phyloP scores from a whole-genome alignment of 495 filamentous ascomycete species.

The Talaromyces liani region DNA sequence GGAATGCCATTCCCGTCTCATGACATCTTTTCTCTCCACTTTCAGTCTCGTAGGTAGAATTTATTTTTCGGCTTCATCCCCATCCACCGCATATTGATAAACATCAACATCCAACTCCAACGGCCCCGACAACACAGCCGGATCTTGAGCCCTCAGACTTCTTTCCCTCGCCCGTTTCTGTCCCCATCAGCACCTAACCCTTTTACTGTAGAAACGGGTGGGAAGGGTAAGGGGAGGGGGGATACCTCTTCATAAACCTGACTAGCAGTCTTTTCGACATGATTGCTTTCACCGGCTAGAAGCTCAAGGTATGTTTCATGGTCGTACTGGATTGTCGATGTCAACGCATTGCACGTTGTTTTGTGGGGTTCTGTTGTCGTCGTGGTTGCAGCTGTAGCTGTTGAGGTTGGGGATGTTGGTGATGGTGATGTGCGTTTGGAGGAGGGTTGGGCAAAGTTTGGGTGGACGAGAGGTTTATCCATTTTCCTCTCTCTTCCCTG shows the following conservation, averaged over 20 bases:
- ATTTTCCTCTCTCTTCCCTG: not conserved
- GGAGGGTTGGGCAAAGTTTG: not conserved
- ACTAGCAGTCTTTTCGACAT: constrained; percentile 19
- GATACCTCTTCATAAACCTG: constrained; percentile 24
- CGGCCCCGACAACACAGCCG: constrained; percentile 15
- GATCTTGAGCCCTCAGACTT: constrained; percentile 18
- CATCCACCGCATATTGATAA: not conserved
- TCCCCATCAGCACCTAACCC: not conserved
- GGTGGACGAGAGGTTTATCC: not conserved
- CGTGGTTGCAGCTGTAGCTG: not conserved
- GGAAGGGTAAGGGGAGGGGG: not conserved
- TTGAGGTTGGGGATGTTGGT: not conserved
- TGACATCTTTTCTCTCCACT: not conserved
- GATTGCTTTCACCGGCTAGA: constrained; percentile 13
- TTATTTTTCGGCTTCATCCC: not conserved
- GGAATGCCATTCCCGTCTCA: not conserved
- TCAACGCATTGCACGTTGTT: not conserved
- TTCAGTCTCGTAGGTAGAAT: not conserved
- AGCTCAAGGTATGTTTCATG: constrained; percentile 25
- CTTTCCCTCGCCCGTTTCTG: constrained; percentile 19
- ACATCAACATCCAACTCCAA: not conserved
- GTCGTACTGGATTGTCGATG: constrained; percentile 20
- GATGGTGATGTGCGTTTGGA: not conserved
- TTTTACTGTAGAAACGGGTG: not conserved
- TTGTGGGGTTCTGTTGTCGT: not conserved